phyloP scores from a whole-genome alignment of 345 rosid genomes.

The Populus simonii region DNA sequence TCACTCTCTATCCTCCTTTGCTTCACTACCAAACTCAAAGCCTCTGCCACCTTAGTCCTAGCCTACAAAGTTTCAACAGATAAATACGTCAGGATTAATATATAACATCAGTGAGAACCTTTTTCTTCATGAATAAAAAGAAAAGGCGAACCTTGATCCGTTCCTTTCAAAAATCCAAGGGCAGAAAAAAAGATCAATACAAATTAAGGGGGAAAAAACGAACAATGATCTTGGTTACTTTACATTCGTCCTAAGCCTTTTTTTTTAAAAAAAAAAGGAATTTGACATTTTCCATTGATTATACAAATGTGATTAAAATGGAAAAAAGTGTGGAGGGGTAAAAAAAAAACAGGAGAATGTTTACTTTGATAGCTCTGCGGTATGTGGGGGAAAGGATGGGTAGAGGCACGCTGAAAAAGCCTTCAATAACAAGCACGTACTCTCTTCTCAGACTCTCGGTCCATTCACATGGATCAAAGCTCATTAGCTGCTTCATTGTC shows the following conservation, averaged over 20 bases:
- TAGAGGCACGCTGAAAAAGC: slow-evolving; percentile 84
- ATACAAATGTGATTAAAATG: not conserved
- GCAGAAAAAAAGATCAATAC: too few relatives aligned
- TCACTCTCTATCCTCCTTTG: slow-evolving; percentile 59
- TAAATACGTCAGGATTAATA: not conserved
- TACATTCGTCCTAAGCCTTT: too few relatives aligned
- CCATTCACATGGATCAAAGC: slow-evolving; percentile 95
- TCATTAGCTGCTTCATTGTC: slow-evolving; percentile 89
- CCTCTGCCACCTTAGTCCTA: slow-evolving; percentile 94
- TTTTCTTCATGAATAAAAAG: not conserved
- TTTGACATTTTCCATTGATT: slow-evolving; percentile 2
- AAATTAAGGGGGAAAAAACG: too few relatives aligned
- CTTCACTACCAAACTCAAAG: slow-evolving; percentile 70
- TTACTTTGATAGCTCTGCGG: slow-evolving; percentile 77
- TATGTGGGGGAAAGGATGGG: slow-evolving; percentile 80
- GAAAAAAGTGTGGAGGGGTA: too few relatives aligned
- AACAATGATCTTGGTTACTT: too few relatives aligned
- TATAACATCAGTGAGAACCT: not conserved
- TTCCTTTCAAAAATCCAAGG: not conserved
- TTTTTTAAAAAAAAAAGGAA: not conserved
- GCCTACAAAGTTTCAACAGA: slow-evolving; percentile 43
- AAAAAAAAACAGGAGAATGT: not conserved
- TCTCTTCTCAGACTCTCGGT: slow-evolving; percentile 83
- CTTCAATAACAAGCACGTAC: slow-evolving; percentile 89
- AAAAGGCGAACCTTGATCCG: not conserved